A percentile compares a stretch with the other conserved stretches of the same genome.
These are phyloP conservation scores for Suillus subaureus DNA, from an alignment of 768 basidiomycete species.

Conservation along the genomic window DNA sequence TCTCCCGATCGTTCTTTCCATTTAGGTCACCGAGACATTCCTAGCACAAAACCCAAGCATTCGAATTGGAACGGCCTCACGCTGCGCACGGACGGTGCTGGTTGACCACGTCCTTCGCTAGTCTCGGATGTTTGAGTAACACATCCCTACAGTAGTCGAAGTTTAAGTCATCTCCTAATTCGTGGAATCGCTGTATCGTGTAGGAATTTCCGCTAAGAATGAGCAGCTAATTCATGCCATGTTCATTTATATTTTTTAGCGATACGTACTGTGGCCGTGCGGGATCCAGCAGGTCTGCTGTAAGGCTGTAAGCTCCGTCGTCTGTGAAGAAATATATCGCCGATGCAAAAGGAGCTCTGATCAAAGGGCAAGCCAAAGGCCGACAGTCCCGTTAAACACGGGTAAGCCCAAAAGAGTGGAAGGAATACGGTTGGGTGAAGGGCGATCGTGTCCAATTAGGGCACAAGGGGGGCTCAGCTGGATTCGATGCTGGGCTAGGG, in stretches of 20 bases:
- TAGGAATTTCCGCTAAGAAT: neutral
- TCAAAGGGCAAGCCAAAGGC: neutral
- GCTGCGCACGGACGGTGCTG: too few relatives aligned
- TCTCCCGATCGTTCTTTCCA: neutral
- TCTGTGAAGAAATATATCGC: neutral
- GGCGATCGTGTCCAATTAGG: neutral
- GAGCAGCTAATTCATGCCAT: neutral
- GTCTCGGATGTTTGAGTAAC: neutral
- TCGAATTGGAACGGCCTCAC: neutral
- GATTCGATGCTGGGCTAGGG: neutral
- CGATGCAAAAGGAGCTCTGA: neutral
- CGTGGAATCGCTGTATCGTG: neutral
- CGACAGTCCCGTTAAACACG: neutral
- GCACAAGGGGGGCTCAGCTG: neutral
- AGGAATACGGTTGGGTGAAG: neutral
- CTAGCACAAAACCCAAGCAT: neutral
- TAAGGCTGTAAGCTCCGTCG: neutral
- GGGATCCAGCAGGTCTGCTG: neutral
- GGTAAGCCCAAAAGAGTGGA: neutral
- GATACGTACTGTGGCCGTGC: neutral
- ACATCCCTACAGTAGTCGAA: neutral
- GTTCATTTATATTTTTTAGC: neutral
- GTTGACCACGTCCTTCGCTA: too few relatives aligned
- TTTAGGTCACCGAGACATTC: neutral
- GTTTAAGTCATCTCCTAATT: neutral